Base-by-base conservation (phyloP, 306 rosid genomes). In the Pyrus betulifolia region DNA sequence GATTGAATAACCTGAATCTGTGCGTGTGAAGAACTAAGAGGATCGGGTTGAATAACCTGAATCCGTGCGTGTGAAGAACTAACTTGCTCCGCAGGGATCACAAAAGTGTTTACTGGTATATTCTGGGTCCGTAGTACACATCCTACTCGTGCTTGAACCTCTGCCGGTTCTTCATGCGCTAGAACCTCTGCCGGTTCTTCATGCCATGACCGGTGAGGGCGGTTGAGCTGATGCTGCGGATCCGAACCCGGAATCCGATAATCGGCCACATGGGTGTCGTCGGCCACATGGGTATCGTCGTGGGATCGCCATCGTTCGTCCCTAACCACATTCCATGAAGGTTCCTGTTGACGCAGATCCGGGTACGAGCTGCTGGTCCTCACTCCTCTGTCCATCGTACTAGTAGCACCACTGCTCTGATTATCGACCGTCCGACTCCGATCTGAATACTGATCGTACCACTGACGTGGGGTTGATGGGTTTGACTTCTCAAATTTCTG, bases 361-460 rank as follows among this genome's bases (percentile, higher is more conserved):
- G 98, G 98, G 83, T 95, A 85, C 19, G 98, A 95, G 58, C 87
- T 90, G 80, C 93, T 79, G 74, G 90, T 92, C 72, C 90, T 92
- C 83, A 92, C 31, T 71, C 92, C 68, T 59, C 77, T 73, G 57
- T 73, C 40, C 4, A 33, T 83, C 51, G 70, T 72, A 22, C 14
- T 71, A 22, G 33, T 71, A 17, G 33, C 15, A 11, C 30, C 10
- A 2, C 72, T 68, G 70, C n/a, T 77, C 2, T 44, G 33, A 72
- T 3, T 78, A 31, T 76, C 76, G 31, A 30, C 22, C 21, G 78
- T 80, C 59, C 79, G 85, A 86, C 90, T 80, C 59, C 79, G 85
- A 86, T 92, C 95, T 15, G 90, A 69, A 74, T 81, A 77, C 69
- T 84, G 76, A 38, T 59, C 87, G 71, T 81, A 82, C 91, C 97